A percentile compares a stretch with the other conserved stretches of the same genome.
Conservation (phyloP, 805 yeast genomes). For the Maudiozyma serrabonitensis region DNA sequence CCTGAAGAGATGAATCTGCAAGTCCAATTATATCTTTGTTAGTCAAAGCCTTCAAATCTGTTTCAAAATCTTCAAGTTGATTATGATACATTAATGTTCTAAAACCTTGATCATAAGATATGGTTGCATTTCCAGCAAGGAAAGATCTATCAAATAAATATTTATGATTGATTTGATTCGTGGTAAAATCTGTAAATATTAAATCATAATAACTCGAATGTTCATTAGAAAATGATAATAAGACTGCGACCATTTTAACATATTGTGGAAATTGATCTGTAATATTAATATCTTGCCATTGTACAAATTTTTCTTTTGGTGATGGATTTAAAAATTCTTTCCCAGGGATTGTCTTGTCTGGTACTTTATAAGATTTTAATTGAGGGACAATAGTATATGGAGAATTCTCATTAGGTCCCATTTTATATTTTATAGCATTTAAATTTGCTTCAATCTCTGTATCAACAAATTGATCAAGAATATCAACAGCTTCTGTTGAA, state of each 20-base stretch:
- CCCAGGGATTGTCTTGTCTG: background rate
- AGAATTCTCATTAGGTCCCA: no score
- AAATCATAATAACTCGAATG: constrained; percentile 7
- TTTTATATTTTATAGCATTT: background rate
- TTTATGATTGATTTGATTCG: constrained; percentile 11
- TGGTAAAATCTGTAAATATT: constrained; percentile 25
- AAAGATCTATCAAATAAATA: constrained; percentile 15
- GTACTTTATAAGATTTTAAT: no score
- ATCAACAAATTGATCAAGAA: background rate
- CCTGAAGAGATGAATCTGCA: background rate
- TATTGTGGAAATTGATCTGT: constrained; percentile 5
- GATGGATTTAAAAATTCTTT: background rate
- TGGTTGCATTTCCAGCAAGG: background rate
- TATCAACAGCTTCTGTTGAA: background rate
- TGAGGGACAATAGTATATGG: no score
- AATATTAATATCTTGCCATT: constrained; percentile 10
- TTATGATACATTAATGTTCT: constrained; percentile 15
- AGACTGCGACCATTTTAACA: constrained; percentile 13
- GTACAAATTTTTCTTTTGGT: constrained; percentile 5
- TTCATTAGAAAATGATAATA: constrained; percentile 16
- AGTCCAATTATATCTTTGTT: background rate
- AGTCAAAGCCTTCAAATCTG: constrained; percentile 3
- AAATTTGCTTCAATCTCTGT: background rate
- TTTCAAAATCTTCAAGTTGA: constrained; percentile 10
- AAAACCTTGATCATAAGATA: constrained; percentile 8